Evolutionary conservation across 2,329 filamentous ascomycete species (phyloP).

Genomic region (Sordariomycetes sp.): DNA sequence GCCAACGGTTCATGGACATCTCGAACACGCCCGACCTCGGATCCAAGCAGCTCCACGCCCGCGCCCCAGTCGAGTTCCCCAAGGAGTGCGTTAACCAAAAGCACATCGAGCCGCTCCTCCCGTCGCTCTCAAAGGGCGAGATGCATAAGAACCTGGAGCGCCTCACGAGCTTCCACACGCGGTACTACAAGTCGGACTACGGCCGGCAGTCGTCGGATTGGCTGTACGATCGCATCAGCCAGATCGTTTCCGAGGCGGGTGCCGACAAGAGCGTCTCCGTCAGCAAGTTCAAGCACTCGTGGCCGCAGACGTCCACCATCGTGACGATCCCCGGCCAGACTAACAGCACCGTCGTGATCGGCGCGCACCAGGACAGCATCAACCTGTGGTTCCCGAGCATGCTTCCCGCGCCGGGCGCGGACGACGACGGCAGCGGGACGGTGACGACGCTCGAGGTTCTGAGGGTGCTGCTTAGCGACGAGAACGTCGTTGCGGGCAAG

Average conservation of each 20-base stretch:
- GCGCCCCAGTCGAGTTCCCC: slow-evolving; percentile 44
- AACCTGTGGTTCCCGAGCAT: slow-evolving; percentile 82
- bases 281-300: slow-evolving; percentile 64
- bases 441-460: slow-evolving; percentile 92
- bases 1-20: slow-evolving; percentile 88
- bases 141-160: slow-evolving; percentile 69
- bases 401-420: slow-evolving; percentile 79
- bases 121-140: slow-evolving; percentile 57
- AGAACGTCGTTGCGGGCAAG: slow-evolving; percentile 56
- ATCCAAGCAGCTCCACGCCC: slow-evolving; percentile 14
- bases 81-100: slow-evolving; percentile 50
- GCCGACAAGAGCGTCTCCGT: slow-evolving; percentile 56
- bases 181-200: slow-evolving; percentile 68
- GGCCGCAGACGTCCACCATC: slow-evolving; percentile 85
- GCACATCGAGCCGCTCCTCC: slow-evolving; percentile 52
- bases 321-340: slow-evolving; percentile 79
- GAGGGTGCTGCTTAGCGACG: slow-evolving; percentile 62
- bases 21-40: slow-evolving; percentile 55
- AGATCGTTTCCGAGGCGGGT: slow-evolving; percentile 57
- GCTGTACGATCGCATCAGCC: slow-evolving; percentile 63
- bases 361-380: slow-evolving; percentile 90
- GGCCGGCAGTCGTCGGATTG: slow-evolving; percentile 79
- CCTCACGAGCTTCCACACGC: slow-evolving; percentile 67
- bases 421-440: slow-evolving; percentile 86
- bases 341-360: slow-evolving; percentile 74